A percentile compares a stretch with the other conserved stretches of the same genome.
These are phyloP conservation scores for Solanum rostratum DNA, from an alignment of 257 asterid genomes.

Conservation along the genomic window DNA sequence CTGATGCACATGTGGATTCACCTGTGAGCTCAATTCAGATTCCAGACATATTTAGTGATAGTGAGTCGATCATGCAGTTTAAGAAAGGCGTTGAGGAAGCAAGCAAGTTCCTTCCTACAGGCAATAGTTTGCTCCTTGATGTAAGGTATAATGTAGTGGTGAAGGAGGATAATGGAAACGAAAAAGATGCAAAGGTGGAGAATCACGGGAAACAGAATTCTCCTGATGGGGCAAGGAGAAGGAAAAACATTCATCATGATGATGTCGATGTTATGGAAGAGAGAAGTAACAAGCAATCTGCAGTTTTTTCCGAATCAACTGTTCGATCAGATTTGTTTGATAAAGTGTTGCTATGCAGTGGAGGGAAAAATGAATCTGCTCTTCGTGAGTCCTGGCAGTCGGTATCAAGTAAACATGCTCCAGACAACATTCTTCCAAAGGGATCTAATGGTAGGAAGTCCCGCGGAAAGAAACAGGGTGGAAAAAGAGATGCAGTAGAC, in stretches of 20 bases:
- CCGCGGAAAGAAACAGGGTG: conserved; percentile 40
- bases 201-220: conserved; percentile 9
- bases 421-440: conserved; percentile 15
- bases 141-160: conserved; percentile 13
- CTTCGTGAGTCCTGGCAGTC: conserved; percentile 52
- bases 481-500: conserved; percentile 45
- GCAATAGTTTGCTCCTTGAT: conserved; percentile 18
- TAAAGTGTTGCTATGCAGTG: conserved; percentile 58
- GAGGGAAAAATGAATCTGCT: conserved; percentile 53
- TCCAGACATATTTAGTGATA: conserved; percentile 22
- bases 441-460: conserved; percentile 32
- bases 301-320: conserved; percentile 41
- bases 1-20: conserved; percentile 2
- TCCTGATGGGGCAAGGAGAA: conserved; percentile 33
- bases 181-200: conserved; percentile 10
- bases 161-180: conserved; percentile 21
- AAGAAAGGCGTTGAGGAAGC: conserved; percentile 66
- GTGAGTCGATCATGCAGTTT: conserved; percentile 43
- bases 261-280: conserved; percentile 7
- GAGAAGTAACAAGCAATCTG: conserved; percentile 51
- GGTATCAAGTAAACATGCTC: conserved; percentile 25
- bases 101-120: conserved; percentile 47
- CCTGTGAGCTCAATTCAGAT: not conserved
- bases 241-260: conserved; percentile 38
- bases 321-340: conserved; percentile 56